Evolutionary conservation across 129 eudicot genomes (phyloP), one percentile per base, ranked within the genome.

Genomic region (Flaveria brownii): DNA sequence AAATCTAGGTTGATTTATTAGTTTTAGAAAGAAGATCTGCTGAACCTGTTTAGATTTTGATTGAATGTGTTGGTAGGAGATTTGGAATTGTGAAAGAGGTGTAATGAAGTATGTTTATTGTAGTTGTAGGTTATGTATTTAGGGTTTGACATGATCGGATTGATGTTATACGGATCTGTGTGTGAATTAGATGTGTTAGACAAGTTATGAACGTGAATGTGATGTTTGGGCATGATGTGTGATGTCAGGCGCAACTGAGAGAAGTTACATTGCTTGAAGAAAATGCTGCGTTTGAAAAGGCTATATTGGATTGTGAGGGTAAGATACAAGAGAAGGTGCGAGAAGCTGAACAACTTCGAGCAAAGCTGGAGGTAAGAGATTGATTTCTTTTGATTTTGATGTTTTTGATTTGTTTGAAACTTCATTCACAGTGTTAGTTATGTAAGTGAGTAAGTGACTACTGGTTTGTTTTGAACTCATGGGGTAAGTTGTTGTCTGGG

Each of bases 251-350:
- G 41, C 96, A 89, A 78, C 75, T 82, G 66, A 82, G 97, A 80
- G 97, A 89, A 72, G 39, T 77, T 66, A 84, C 87, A 6, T 78
- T 92, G 82, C 88, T 66, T 50, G 90, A 92, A 81, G 97, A 92
- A 86, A 89, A 89, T 72, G 85, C 81, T 57, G 98, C 95, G 52
- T 87, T 83, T 82, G 89, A 83, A 81, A 83, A 83, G 65, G 98
- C 88, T 16, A 93, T 93, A 82, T 79, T 88, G 8, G 77, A 81
- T 55, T 90, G 96, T 68, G 88, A 86, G 80, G 73, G 43, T 47
- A 93, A 90, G 79, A 83, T 86, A 69, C 92, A 88, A 69, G 96
- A 93, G 78, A 93, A 88, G 89, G 25, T 86, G 56, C 88, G 73
- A 75, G 98, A 88, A 81, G 90, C 95, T 26, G 87, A 85, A 25